Evolutionary conservation across 2,329 filamentous ascomycete genomes (phyloP).

Genomic region (Dactylellina leptospora): DNA sequence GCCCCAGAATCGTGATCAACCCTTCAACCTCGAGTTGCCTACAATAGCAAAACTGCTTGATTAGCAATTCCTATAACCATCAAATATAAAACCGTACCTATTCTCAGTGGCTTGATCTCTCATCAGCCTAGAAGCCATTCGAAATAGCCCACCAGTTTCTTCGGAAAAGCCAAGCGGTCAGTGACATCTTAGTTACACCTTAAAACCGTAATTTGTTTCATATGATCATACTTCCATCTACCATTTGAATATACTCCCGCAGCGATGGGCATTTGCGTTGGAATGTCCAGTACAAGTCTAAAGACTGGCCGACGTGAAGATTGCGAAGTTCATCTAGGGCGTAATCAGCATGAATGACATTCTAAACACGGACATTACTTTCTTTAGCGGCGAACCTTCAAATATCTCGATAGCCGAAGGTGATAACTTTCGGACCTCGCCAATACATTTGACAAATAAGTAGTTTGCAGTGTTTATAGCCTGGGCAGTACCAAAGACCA

Average conservation of each 20-base stretch:
- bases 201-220: not conserved
- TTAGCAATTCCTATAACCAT: not conserved
- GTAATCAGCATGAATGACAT: not conserved
- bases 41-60: not conserved
- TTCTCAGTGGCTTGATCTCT: slow-evolving; percentile 19
- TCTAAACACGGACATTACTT: not conserved
- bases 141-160: slow-evolving; percentile 39
- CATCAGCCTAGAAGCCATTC: slow-evolving; percentile 34
- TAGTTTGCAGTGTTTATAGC: slow-evolving; percentile 27
- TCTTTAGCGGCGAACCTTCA: slow-evolving; percentile 2
- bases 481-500: slow-evolving; percentile 29
- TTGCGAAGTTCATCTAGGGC: slow-evolving; percentile 21
- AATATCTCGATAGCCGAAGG: slow-evolving; percentile 22
- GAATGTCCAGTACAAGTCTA: slow-evolving; percentile 36
- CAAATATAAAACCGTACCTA: not conserved
- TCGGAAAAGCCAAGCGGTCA: not conserved
- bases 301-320: slow-evolving; percentile 21
- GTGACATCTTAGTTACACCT: not conserved
- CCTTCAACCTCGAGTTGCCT: slow-evolving; percentile 30
- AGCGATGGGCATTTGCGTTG: slow-evolving; percentile 14
- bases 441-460: slow-evolving; percentile 22
- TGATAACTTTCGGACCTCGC: slow-evolving; percentile 9
- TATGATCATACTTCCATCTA: slow-evolving; percentile 36
- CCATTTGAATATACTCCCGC: slow-evolving; percentile 26
- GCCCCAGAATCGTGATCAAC: slow-evolving; percentile 22